A percentile compares a stretch with the other conserved stretches of the same genome.
These are phyloP conservation scores for Beauveria sp. DNA, from an alignment of 2,329 filamentous ascomycete genomes.

Conservation along the genomic window DNA sequence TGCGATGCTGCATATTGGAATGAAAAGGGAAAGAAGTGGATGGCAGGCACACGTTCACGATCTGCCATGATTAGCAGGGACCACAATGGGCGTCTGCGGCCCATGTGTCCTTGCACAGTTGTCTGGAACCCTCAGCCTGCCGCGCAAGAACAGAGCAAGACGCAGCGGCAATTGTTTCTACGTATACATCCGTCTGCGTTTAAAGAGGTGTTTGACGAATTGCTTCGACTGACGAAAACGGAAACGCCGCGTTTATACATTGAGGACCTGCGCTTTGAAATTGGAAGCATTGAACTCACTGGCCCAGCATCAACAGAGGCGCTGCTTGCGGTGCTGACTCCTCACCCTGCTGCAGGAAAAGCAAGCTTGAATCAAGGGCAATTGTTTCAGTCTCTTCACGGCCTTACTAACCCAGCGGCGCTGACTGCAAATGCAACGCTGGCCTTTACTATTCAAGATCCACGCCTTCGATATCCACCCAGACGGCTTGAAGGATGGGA, in stretches of 20 bases:
- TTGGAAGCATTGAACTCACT: slow-evolving; percentile 50
- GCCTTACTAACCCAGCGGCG: slow-evolving; percentile 59
- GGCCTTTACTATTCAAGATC: slow-evolving; percentile 68
- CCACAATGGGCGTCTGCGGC: slow-evolving; percentile 40
- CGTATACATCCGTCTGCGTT: slow-evolving; percentile 80
- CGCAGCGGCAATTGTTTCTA: slow-evolving; percentile 50
- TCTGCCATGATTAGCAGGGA: slow-evolving; percentile 45
- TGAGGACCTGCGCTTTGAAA: slow-evolving; percentile 63
- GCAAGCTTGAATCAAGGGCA: slow-evolving; percentile 32
- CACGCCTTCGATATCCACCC: slow-evolving; percentile 71
- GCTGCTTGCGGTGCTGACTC: slow-evolving; percentile 59
- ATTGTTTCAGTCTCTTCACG: slow-evolving; percentile 44
- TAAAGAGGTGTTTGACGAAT: slow-evolving; percentile 57
- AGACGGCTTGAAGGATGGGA: slow-evolving; percentile 40
- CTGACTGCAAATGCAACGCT: slow-evolving; percentile 65
- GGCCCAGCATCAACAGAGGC: slow-evolving; percentile 73
- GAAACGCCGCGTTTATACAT: slow-evolving; percentile 55
- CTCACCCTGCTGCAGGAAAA: slow-evolving; percentile 30
- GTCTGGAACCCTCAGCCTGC: slow-evolving; percentile 58
- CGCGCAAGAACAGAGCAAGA: slow-evolving; percentile 15
- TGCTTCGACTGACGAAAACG: slow-evolving; percentile 49
- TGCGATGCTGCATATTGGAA: slow-evolving; percentile 54
- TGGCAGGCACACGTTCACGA: slow-evolving; percentile 43
- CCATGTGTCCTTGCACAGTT: slow-evolving; percentile 65
- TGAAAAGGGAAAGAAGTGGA: slow-evolving; percentile 63